Evolutionary conservation across 2,329 filamentous ascomycete species (phyloP).

Genomic region (Hymenoscyphus scutula): DNA sequence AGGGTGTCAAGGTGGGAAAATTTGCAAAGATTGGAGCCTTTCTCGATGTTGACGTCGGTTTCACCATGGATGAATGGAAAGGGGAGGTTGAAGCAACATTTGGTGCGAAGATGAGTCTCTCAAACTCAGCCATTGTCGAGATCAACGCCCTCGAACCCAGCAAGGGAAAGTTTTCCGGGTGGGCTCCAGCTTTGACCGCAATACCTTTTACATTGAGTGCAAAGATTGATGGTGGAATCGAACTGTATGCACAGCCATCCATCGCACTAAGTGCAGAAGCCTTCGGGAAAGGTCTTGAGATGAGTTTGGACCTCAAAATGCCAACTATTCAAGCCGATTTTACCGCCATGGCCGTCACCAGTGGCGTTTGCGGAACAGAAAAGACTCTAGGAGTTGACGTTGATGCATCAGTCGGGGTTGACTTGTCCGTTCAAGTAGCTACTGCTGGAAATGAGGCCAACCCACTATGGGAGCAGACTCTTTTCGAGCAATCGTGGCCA

Average conservation of each 20-base stretch:
- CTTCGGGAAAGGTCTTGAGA: slow-evolving; percentile 7
- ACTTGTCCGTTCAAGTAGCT: slow-evolving; percentile 5
- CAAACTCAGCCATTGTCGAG: slow-evolving; percentile 3
- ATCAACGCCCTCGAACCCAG: slow-evolving; percentile 3
- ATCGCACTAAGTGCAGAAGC: slow-evolving; percentile 6
- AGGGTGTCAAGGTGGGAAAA: slow-evolving; percentile 8
- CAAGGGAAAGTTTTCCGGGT: slow-evolving; percentile 7
- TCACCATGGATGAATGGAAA: slow-evolving; percentile 6
- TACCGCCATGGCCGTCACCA: slow-evolving; percentile 1
- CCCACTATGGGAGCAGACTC: slow-evolving; percentile 8
- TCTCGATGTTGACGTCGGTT: slow-evolving; percentile 7
- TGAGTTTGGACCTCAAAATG: slow-evolving; percentile 7
- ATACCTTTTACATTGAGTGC: slow-evolving; percentile 9
- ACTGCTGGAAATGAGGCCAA: slow-evolving; percentile 8
- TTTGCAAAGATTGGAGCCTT: slow-evolving; percentile 10
- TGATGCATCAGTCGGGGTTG: slow-evolving; percentile 6
- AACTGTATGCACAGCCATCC: slow-evolving; percentile 5
- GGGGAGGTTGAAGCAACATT: slow-evolving; percentile 8
- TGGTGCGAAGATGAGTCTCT: slow-evolving; percentile 4
- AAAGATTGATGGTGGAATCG: slow-evolving; percentile 6
- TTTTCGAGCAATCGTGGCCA: slow-evolving; percentile 7
- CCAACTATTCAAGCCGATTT: slow-evolving; percentile 7
- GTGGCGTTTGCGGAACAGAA: slow-evolving; percentile 5
- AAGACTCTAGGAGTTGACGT: slow-evolving; percentile 5
- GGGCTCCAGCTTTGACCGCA: slow-evolving; percentile 3